Evolutionary conservation across 1,284 basidiomycete species (phyloP), one percentile per base, ranked within the genome.

Genomic region (Rhodotorula sp.): DNA sequence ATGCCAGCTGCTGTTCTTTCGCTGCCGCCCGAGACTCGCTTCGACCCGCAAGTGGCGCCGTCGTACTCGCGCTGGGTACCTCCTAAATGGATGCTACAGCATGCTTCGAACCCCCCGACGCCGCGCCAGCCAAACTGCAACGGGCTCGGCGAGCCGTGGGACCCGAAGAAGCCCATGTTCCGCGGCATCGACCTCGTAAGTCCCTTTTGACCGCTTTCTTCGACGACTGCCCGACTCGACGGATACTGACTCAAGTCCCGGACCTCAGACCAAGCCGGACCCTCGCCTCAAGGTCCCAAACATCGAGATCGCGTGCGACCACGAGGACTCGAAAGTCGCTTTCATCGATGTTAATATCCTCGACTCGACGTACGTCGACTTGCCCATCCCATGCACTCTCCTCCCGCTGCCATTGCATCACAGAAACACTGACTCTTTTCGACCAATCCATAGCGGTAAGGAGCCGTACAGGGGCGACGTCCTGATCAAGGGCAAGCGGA

Each of bases 401-500:
- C 80, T 5, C 81, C 81, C 65, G 71, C 65, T 43, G 39, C 39
- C 39, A 39, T 43, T 12, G 10, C 39, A 7, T 43, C 39, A 43
- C 12, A 43, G 39, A 43, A 14, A 56, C 80, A 7, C 56, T 34
- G 34, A 34, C 34, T 34, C 34, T 34, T 34, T 8, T 8, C 34
- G 34, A 34, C 7, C 34, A 34, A 34, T 34, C 34, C 34, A 34
- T 34, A 58, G 57, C 31, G 57, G 57, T 16, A 58, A 58, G 31
- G 57, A 58, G 7, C 57, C 34, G 3, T 58, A 58, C 57, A 29
- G 57, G 5, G 57, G 80, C 0, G 80, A 81, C 57, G 81, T 81
- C 5, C 79, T 82, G 34, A 65, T 81, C 60, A 76, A 73, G 64
- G 81, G 81, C 29, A 76, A 77, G 49, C 80, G 76, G 7, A 82